Evolutionary conservation across 768 basidiomycete species (phyloP).

Genomic region (Collybia sp.): DNA sequence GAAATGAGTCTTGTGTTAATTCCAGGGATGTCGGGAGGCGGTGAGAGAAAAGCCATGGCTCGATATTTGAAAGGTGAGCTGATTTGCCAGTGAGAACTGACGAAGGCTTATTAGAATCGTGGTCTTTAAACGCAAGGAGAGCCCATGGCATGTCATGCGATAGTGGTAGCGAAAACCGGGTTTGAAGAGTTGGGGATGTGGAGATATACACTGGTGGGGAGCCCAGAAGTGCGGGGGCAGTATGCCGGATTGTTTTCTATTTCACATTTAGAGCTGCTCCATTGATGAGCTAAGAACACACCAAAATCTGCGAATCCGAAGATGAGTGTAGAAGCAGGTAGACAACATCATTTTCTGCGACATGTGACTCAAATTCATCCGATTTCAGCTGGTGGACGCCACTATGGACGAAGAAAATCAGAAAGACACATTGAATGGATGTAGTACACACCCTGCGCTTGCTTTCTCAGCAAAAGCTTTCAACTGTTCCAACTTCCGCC

Average conservation of each 20-base stretch:
- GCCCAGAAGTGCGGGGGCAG: constrained; percentile 39
- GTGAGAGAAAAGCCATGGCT: constrained; percentile 59
- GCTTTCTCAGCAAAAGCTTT: constrained; percentile 74
- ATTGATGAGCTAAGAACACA: constrained; percentile 13
- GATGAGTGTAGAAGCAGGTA: constrained; percentile 46
- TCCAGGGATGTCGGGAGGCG: constrained; percentile 72
- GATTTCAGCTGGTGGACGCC: constrained; percentile 26
- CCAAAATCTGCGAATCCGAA: constrained; percentile 32
- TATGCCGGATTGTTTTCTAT: constrained; percentile 31
- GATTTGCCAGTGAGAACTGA: constrained; percentile 35
- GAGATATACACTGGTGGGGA: constrained; percentile 40
- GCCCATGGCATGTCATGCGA: constrained; percentile 40
- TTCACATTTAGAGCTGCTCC: constrained; percentile 1
- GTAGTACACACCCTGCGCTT: constrained; percentile 55
- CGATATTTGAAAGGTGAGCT: constrained; percentile 25
- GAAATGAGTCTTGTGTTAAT: constrained; percentile 76
- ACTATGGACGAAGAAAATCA: constrained; percentile 9
- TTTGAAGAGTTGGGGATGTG: constrained; percentile 28
- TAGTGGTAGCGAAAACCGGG: constrained; percentile 29
- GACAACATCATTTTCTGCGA: constrained; percentile 38
- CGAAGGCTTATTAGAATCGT: constrained; percentile 39
- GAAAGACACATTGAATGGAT: neutral
- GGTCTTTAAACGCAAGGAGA: constrained; percentile 66
- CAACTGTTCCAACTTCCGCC: constrained; percentile 67
- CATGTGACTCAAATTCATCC: constrained; percentile 34